These are phyloP conservation scores for Ceratonia siliqua DNA, from an alignment of 306 rosid genomes.

Conservation along the genomic window DNA sequence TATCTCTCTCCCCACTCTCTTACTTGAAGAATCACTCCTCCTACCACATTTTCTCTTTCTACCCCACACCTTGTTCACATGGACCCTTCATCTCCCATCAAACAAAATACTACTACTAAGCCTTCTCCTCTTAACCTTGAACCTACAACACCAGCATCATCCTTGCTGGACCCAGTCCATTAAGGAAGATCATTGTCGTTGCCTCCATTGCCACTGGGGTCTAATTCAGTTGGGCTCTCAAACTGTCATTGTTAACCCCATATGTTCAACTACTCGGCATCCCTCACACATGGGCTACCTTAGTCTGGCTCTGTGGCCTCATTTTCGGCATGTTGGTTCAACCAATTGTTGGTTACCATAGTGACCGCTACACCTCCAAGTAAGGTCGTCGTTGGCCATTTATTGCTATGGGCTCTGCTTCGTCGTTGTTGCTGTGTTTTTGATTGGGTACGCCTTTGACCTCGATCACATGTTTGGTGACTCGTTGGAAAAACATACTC, in stretches of 20 bases:
- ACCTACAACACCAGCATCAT: not conserved
- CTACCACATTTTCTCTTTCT: not conserved
- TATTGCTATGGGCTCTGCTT: slow-evolving; percentile 37
- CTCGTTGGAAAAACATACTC: not conserved
- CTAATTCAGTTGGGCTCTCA: slow-evolving; percentile 86
- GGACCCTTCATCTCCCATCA: not conserved
- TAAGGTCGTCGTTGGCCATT: slow-evolving; percentile 80
- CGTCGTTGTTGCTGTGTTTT: slow-evolving; percentile 51
- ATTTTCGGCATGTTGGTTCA: slow-evolving; percentile 72
- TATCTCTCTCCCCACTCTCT: not conserved
- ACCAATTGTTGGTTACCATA: slow-evolving; percentile 66
- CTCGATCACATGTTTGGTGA: slow-evolving; percentile 56
- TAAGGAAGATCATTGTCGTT: slow-evolving; percentile 43
- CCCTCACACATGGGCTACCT: slow-evolving; percentile 67
- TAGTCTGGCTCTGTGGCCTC: slow-evolving; percentile 81
- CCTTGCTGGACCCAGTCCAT: slow-evolving; percentile 17
- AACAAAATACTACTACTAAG: not conserved
- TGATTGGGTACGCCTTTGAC: slow-evolving; percentile 76
- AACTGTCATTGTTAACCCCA: slow-evolving; percentile 68
- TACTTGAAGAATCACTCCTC: no score
- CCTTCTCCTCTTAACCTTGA: slow-evolving; percentile 38
- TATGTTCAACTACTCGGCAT: slow-evolving; percentile 72
- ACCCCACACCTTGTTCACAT: not conserved
- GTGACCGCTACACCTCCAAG: slow-evolving; percentile 63
- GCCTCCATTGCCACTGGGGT: slow-evolving; percentile 70